phyloP scores from a whole-genome alignment of 371 early-diverging fungal genomes.

The Rhizopus sp. region DNA sequence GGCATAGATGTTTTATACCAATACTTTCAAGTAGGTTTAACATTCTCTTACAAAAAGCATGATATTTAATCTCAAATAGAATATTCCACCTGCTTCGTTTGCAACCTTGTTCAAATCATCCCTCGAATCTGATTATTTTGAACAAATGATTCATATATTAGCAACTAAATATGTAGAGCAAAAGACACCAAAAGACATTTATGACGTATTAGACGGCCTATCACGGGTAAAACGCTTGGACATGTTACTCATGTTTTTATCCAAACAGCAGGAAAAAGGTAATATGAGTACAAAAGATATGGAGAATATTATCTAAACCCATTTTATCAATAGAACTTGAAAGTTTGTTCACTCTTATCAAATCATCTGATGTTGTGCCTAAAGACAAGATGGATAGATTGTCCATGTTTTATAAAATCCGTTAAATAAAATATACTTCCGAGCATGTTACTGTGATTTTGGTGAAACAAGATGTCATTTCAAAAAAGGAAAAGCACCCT shows the following conservation, averaged over 20 bases:
- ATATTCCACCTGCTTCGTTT: conserved; percentile 55
- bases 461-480: background rate
- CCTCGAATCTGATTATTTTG: conserved; percentile 71
- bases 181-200: conserved; percentile 42
- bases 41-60: background rate
- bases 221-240: conserved; percentile 62
- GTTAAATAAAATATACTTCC: too few species aligned
- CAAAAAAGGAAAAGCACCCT: background rate
- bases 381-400: too few species aligned
- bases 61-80: conserved; percentile 11
- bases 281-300: background rate
- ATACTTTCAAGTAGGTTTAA: conserved; percentile 64
- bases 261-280: conserved; percentile 59
- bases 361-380: background rate
- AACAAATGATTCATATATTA: conserved; percentile 59
- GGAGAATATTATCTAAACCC: background rate
- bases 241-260: conserved; percentile 71
- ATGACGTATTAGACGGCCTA: conserved; percentile 47
- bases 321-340: conserved; percentile 3
- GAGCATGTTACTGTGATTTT: background rate
- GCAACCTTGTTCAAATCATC: conserved; percentile 67
- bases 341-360: conserved; percentile 3
- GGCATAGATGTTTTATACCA: conserved; percentile 57
- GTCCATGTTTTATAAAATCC: too few species aligned
- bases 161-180: conserved; percentile 41